Percentiles rank a stretch among this genome's conserved stretches.
phyloP scores from a whole-genome alignment of 139 green algal species.

The Pleodorina starrii region DNA sequence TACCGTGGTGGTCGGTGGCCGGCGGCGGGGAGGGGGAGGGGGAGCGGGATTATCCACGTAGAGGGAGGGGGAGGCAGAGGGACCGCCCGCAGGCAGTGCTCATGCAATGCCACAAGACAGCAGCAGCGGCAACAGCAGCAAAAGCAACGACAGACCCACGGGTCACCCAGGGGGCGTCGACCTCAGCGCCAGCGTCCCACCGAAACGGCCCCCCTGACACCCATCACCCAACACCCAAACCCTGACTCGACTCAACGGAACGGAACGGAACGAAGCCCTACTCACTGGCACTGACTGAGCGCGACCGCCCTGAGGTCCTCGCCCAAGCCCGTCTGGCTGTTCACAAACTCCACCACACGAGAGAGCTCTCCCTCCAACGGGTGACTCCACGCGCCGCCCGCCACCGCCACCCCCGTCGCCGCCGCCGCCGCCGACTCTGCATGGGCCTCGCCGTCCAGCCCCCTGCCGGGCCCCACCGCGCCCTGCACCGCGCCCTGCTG shows the following conservation, averaged over 20 bases:
- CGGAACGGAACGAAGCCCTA: no score
- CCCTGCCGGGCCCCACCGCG: background rate
- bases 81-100: background rate
- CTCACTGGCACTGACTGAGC: constrained; percentile 50
- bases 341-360: constrained; percentile 15
- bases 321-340: background rate
- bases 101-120: background rate
- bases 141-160: no score
- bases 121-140: background rate
- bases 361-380: constrained; percentile 24
- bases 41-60: background rate
- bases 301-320: background rate
- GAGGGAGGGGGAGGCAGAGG: background rate
- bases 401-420: background rate
- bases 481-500: background rate
- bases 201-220: no score
- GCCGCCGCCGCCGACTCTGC: background rate
- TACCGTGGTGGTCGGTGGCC: no score
- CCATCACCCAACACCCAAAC: no score
- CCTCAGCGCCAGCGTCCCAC: no score
- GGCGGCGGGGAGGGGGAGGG: no score
- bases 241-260: no score
- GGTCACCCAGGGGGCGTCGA: no score
- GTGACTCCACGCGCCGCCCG: background rate
- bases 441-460: background rate